Evolutionary conservation across 2,329 filamentous ascomycete genomes (phyloP).

Genomic region (Corniculantispora saksenae): DNA sequence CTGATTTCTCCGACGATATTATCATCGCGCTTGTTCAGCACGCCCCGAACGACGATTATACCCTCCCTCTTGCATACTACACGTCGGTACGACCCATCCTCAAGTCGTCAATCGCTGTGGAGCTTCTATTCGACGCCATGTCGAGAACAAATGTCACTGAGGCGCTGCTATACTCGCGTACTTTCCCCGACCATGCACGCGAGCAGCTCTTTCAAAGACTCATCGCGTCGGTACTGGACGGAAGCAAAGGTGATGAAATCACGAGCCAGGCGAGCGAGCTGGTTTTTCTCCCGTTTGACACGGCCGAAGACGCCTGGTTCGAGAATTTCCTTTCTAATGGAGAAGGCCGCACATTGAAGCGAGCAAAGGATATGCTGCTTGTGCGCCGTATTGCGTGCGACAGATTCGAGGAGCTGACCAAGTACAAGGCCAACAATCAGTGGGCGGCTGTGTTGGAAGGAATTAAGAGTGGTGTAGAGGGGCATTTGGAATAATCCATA

Average conservation of each 20-base stretch:
- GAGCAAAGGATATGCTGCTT: constrained; percentile 71
- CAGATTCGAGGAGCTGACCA: constrained; percentile 50
- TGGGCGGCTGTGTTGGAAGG: constrained; percentile 55
- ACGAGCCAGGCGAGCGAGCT: constrained; percentile 67
- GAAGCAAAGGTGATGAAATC: constrained; percentile 37
- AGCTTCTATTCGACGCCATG: constrained; percentile 69
- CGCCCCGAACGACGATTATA: constrained; percentile 59
- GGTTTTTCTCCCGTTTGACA: constrained; percentile 70
- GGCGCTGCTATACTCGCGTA: constrained; percentile 72
- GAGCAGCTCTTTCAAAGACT: constrained; percentile 67
- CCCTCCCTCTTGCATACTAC: constrained; percentile 75
- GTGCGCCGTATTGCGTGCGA: constrained; percentile 73
- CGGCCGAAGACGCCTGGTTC: constrained; percentile 73
- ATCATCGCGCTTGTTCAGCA: constrained; percentile 67
- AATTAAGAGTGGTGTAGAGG: constrained; percentile 47
- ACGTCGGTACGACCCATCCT: constrained; percentile 73
- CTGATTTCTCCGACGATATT: constrained; percentile 83
- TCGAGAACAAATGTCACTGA: constrained; percentile 68
- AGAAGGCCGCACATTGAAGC: constrained; percentile 63
- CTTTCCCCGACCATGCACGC: constrained; percentile 61
- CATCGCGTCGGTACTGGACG: constrained; percentile 57
- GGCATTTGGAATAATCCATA: constrained; percentile 28
- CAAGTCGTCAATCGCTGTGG: constrained; percentile 61
- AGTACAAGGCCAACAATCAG: constrained; percentile 44
- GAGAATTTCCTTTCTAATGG: constrained; percentile 66